Percentiles rank a stretch among this genome's conserved stretches.
phyloP scores from a whole-genome alignment of 176 grass and related monocot genomes.

The bread wheat (Triticum aestivum) region DNA sequence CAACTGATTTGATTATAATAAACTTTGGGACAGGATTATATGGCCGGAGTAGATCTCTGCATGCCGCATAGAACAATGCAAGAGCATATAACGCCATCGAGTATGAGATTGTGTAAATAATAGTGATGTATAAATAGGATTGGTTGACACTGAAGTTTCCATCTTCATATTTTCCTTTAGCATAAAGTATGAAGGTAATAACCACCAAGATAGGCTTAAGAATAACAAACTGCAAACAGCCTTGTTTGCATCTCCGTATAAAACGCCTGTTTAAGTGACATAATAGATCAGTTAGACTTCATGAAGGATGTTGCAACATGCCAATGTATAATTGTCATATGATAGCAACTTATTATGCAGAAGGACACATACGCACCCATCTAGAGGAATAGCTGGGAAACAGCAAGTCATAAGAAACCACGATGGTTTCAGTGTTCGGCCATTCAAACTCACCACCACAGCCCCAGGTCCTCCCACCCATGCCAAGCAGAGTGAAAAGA shows the following conservation, averaged over 20 bases:
- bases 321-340: background rate
- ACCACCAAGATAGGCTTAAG: conserved; percentile 97
- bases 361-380: conserved; percentile 62
- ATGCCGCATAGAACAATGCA: conserved; percentile 91
- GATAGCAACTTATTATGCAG: conserved; percentile 6
- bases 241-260: conserved; percentile 98
- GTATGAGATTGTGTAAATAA: conserved; percentile 93
- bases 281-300: background rate
- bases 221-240: conserved; percentile 96
- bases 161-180: conserved; percentile 89
- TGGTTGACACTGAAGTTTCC: conserved; percentile 96
- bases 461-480: conserved; percentile 98
- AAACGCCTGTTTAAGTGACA: conserved; percentile 73
- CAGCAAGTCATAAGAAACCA: conserved; percentile 98
- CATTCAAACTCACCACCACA: conserved; percentile 86
- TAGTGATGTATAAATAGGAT: conserved; percentile 96
- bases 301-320: background rate
- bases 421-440: conserved; percentile 75
- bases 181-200: conserved; percentile 95
- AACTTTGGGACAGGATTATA: conserved; percentile 97
- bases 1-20: conserved; percentile 95
- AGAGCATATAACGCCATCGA: conserved; percentile 91
- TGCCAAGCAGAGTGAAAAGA: conserved; percentile 91
- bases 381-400: conserved; percentile 91
- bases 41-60: conserved; percentile 83